These are phyloP conservation scores for Trypanosoma theileri DNA, from an alignment of 208 protist species.

Conservation along the genomic window DNA sequence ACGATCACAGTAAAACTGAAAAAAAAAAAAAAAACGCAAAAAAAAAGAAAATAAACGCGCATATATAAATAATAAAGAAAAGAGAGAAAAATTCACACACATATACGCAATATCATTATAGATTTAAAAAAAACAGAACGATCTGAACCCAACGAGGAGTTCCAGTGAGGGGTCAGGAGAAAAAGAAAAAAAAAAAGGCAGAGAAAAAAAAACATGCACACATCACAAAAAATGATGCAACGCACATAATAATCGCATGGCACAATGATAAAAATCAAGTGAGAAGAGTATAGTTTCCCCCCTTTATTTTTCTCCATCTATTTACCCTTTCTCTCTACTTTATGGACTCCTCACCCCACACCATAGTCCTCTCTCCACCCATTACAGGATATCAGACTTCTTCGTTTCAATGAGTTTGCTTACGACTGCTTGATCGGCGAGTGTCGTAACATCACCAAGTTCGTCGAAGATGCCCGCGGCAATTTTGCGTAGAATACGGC, in stretches of 20 bases:
- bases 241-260: background rate
- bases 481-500: slow-evolving; percentile 97
- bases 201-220: background rate
- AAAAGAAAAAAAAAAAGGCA: background rate
- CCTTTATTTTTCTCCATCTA: background rate
- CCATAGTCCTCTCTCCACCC: slow-evolving; percentile 24
- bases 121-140: too few relatives aligned
- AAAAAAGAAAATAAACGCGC: too few relatives aligned
- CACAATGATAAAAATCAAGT: background rate
- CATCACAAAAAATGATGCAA: background rate
- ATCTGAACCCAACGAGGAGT: too few relatives aligned
- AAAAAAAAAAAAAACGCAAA: too few relatives aligned
- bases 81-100: too few relatives aligned
- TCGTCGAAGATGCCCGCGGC: slow-evolving; percentile 71
- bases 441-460: slow-evolving; percentile 93
- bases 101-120: too few relatives aligned
- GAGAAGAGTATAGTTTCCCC: too few relatives aligned
- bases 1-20: too few relatives aligned
- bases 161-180: too few relatives aligned
- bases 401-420: slow-evolving; percentile 52
- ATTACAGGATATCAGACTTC: background rate
- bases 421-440: slow-evolving; percentile 89
- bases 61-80: too few relatives aligned
- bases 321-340: slow-evolving; percentile 7
- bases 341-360: background rate